Base-by-base conservation (phyloP, 306 rosid genomes). In the Boehmeria nivea region DNA sequence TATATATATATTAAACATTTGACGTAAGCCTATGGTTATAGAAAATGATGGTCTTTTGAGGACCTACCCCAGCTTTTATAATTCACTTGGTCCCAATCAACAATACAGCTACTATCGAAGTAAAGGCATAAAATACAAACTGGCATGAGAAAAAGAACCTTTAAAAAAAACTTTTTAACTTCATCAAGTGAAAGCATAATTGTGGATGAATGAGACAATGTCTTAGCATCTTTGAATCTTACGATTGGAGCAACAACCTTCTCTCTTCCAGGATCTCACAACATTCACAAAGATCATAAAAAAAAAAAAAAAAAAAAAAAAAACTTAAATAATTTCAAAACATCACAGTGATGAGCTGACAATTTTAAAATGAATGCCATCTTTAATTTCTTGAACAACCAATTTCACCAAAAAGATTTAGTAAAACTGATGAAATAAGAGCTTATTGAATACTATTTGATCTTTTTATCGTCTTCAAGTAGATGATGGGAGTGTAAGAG, bases 351-450 rank as follows among this genome's bases (percentile, higher is more conserved):
- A 64, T 46, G 8, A 24, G 18, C 23, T 12, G n/a, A 20, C 24
- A 43, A 38, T 26, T 25, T 43, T 5, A 54, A 4, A 40, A 26
- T 16, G 37, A 48, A 64, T 51, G 14, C 21, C 28, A 11, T 21
- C 38, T 54, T 5, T n/a, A 59, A 88, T 63, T 54, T 86, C 97
- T 89, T 27, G 97, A 79, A 78, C 97, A 89, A 65, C 97, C 97
- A 44, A 86, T 86, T 23, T 73, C 69, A 66, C 95, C 97, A 57
- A 95, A 83, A 16, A 79, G 81, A 79, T 70, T 89, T 5, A 89
- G 76, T 45, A 89, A n/a, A n/a, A n/a, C n/a, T n/a, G n/a, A n/a
- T n/a, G n/a, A n/a, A n/a, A n/a, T n/a, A n/a, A n/a, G n/a, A n/a
- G n/a, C n/a, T n/a, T n/a, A n/a, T n/a, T n/a, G n/a, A n/a, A n/a